Percentiles rank a stretch among this genome's conserved stretches.
Conservation (phyloP, 2,329 filamentous ascomycete species). For the Ophiocordyceps polyrhachis-furcata region DNA sequence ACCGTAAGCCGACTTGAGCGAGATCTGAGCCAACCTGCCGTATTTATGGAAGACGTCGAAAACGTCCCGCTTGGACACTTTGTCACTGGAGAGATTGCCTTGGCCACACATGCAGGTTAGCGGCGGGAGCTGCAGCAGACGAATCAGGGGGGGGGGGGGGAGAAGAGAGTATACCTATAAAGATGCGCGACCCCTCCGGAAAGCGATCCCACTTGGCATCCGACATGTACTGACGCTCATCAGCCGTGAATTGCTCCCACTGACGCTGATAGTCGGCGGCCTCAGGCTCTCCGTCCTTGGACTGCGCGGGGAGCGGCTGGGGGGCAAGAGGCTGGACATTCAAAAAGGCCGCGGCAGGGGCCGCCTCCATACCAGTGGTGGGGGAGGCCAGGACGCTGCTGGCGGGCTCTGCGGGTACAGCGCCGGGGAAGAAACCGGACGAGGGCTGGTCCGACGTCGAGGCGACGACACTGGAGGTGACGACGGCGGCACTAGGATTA, state of each 20-base stretch:
- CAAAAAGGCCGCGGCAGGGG: slow-evolving; percentile 11
- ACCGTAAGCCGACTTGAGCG: slow-evolving; percentile 89
- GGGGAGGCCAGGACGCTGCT: slow-evolving; percentile 13
- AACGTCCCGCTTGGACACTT: slow-evolving; percentile 82
- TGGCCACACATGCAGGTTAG: slow-evolving; percentile 15
- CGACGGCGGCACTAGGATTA: slow-evolving; percentile 11
- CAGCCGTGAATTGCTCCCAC: slow-evolving; percentile 54
- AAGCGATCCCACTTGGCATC: slow-evolving; percentile 72
- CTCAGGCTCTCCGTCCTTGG: slow-evolving; percentile 15
- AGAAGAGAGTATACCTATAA: slow-evolving; percentile 56
- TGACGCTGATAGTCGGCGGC: slow-evolving; percentile 36
- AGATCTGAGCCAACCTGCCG: slow-evolving; percentile 81
- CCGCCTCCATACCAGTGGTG: slow-evolving; percentile 5
- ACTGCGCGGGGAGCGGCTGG: slow-evolving; percentile 9
- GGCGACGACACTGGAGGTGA: slow-evolving; percentile 7
- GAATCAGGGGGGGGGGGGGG: too few relatives aligned
- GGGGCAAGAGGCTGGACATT: slow-evolving; percentile 14
- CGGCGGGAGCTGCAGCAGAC: not conserved
- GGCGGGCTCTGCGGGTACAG: slow-evolving; percentile 14
- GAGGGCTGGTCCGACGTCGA: slow-evolving; percentile 12
- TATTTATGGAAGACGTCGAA: slow-evolving; percentile 80
- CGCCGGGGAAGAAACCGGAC: slow-evolving; percentile 13
- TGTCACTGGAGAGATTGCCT: slow-evolving; percentile 85
- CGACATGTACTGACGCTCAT: slow-evolving; percentile 57
- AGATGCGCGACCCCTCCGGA: slow-evolving; percentile 57